phyloP scores from a whole-genome alignment of 441 rosid genomes.

The Cnidoscolus chayamansa region DNA sequence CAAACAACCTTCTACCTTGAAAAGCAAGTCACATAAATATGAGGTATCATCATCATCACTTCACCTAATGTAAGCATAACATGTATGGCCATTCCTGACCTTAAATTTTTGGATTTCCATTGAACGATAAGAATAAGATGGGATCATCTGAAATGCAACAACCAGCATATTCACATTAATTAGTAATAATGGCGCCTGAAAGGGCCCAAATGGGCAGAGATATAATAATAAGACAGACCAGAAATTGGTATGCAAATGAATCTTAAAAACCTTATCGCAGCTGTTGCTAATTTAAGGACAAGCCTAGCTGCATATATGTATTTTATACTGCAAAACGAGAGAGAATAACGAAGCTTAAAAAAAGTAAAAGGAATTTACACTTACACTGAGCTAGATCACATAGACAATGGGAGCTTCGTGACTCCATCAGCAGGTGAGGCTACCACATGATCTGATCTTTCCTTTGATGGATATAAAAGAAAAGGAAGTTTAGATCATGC shows the following conservation, averaged over 20 bases:
- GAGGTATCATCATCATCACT: too few species aligned
- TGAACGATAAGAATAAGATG: constrained; percentile 24
- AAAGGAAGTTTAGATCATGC: constrained; percentile 75
- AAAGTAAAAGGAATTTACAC: not conserved
- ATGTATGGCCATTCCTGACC: too few species aligned
- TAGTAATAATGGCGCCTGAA: too few species aligned
- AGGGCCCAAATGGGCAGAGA: too few species aligned
- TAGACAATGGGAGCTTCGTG: constrained; percentile 22
- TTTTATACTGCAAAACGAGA: not conserved
- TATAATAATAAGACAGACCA: not conserved
- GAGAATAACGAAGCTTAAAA: not conserved
- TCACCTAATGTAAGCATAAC: too few species aligned
- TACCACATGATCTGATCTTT: constrained; percentile 49
- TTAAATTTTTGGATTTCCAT: too few species aligned
- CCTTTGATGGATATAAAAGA: constrained; percentile 4
- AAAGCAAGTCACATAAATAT: too few species aligned
- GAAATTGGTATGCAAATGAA: not conserved
- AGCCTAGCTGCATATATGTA: too few species aligned
- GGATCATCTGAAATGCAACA: constrained; percentile 29
- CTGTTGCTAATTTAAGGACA: too few species aligned
- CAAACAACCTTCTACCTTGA: too few species aligned
- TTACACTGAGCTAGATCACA: not conserved
- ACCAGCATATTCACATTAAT: not conserved
- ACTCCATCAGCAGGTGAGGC: constrained; percentile 43
- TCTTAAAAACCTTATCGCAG: too few species aligned